These are phyloP conservation scores for Colletotrichum spinosum DNA, from an alignment of 2,329 filamentous ascomycete genomes.

Conservation along the genomic window DNA sequence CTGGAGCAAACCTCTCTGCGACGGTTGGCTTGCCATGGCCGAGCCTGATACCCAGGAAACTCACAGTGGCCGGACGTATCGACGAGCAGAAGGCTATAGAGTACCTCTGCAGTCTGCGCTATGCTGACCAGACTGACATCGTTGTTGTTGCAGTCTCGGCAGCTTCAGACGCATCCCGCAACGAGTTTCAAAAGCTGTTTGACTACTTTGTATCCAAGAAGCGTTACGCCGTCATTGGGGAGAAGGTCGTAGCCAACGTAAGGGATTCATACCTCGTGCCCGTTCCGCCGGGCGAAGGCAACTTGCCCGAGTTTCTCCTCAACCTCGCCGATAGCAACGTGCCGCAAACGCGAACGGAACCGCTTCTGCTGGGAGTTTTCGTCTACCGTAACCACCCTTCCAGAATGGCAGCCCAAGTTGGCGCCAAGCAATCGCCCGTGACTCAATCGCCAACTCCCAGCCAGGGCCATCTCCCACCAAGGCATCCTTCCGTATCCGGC, in stretches of 20 bases:
- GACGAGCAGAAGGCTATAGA: slow-evolving; percentile 85
- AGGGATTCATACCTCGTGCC: slow-evolving; percentile 94
- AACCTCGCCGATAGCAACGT: slow-evolving; percentile 88
- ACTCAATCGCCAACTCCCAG: slow-evolving; percentile 49
- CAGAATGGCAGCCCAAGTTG: slow-evolving; percentile 46
- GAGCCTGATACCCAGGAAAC: slow-evolving; percentile 76
- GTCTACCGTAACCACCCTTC: slow-evolving; percentile 77
- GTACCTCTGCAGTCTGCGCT: slow-evolving; percentile 89
- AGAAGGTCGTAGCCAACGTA: slow-evolving; percentile 79
- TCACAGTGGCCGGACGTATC: slow-evolving; percentile 84
- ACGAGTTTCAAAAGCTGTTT: slow-evolving; percentile 81
- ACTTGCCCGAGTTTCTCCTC: slow-evolving; percentile 86
- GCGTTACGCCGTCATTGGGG: slow-evolving; percentile 88
- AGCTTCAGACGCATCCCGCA: slow-evolving; percentile 68
- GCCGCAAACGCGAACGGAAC: slow-evolving; percentile 76
- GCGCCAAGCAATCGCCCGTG: slow-evolving; percentile 40
- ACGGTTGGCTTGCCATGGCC: slow-evolving; percentile 71
- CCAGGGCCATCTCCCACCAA: slow-evolving; percentile 49
- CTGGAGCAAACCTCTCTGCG: slow-evolving; percentile 81
- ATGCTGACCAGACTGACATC: slow-evolving; percentile 85
- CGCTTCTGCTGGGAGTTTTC: slow-evolving; percentile 85
- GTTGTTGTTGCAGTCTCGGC: slow-evolving; percentile 80
- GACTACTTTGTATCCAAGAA: slow-evolving; percentile 87
- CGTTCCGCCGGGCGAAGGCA: slow-evolving; percentile 76
- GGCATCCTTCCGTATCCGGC: slow-evolving; percentile 61